Evolutionary conservation across 2,329 filamentous ascomycete species (phyloP).

Genomic region (Fusarium globosum): DNA sequence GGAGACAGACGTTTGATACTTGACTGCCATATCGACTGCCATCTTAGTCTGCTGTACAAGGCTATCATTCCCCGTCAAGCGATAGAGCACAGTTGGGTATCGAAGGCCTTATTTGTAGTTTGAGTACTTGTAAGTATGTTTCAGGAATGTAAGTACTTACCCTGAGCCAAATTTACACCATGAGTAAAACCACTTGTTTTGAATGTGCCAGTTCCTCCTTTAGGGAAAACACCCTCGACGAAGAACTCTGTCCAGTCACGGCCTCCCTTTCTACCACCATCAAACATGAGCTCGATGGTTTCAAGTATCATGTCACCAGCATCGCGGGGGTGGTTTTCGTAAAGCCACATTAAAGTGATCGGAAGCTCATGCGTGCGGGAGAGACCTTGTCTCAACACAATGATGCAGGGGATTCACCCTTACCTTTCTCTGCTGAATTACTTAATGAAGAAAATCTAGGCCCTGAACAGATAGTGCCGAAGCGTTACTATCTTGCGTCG

Average conservation of each 20-base stretch:
- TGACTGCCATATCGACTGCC: not conserved
- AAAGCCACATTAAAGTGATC: not conserved
- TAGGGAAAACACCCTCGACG: not conserved
- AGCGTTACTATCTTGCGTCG: not conserved
- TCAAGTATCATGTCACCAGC: not conserved
- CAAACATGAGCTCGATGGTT: not conserved
- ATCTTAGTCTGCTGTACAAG: not conserved
- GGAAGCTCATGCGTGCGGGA: not conserved
- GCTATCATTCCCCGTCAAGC: not conserved
- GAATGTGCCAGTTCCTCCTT: not conserved
- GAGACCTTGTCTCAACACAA: too few species aligned
- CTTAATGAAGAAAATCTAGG: not conserved
- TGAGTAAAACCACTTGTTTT: not conserved
- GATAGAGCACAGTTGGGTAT: not conserved
- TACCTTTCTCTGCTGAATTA: too few species aligned
- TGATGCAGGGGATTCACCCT: too few species aligned
- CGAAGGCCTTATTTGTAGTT: not conserved
- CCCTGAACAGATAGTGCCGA: too few species aligned
- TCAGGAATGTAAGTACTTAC: not conserved
- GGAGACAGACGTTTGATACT: not conserved
- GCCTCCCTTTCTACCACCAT: not conserved
- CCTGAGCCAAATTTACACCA: not conserved
- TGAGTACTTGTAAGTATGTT: not conserved
- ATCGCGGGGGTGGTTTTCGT: not conserved
- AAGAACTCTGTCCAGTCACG: not conserved